These are phyloP conservation scores for Suhomyces atakaporum DNA, from an alignment of 1,139 yeast species.

Conservation along the genomic window DNA sequence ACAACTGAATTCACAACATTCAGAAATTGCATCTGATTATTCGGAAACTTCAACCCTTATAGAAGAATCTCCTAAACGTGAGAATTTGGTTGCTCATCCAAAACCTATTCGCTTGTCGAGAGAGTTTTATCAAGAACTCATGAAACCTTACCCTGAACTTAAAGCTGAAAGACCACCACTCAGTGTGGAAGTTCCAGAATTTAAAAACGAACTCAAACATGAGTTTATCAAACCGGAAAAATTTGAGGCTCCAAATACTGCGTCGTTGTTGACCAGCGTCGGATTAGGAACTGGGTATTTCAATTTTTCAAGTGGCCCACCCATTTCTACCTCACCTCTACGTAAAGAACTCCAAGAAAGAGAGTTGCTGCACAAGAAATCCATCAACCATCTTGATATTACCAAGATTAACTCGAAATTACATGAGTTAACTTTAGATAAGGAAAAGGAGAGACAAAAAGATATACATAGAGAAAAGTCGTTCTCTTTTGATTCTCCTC, in stretches of 20 bases:
- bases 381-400: constrained; percentile 38
- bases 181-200: constrained; percentile 6
- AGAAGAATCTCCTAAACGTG: constrained; percentile 8
- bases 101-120: constrained; percentile 25
- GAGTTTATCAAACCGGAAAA: constrained; percentile 7
- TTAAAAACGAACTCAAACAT: constrained; percentile 4
- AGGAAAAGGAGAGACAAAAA: constrained; percentile 6
- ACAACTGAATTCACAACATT: constrained; percentile 4
- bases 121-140: constrained; percentile 19
- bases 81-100: constrained; percentile 25
- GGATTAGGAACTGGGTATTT: constrained; percentile 42
- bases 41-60: constrained; percentile 21
- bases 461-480: neutral
- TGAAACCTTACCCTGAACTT: constrained; percentile 11
- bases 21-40: constrained; percentile 6
- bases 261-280: constrained; percentile 24
- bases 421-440: constrained; percentile 17
- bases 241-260: constrained; percentile 10
- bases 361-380: constrained; percentile 24
- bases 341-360: constrained; percentile 16
- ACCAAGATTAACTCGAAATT: constrained; percentile 27
- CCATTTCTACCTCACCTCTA: constrained; percentile 28
- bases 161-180: constrained; percentile 3
- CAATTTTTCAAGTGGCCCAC: constrained; percentile 28
- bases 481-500: constrained; percentile 17